Conservation (phyloP, 176 grass and related monocot genomes). For the Cenchrus purpureus region DNA sequence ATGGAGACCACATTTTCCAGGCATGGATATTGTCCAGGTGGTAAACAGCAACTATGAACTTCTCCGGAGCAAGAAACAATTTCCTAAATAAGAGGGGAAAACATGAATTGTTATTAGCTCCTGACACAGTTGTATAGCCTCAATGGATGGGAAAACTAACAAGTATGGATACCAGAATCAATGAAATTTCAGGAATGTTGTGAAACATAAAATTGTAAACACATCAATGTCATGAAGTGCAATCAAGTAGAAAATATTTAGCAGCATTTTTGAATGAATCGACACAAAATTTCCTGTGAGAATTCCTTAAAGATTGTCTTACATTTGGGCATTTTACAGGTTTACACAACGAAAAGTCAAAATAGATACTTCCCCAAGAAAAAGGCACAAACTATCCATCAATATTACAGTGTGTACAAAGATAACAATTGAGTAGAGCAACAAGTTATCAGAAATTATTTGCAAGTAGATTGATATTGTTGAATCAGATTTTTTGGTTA, state of each 20-base stretch:
- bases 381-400: background rate
- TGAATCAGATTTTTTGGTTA: background rate
- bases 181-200: too few species aligned
- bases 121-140: too few species aligned
- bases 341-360: background rate
- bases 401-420: background rate
- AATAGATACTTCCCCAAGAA: background rate
- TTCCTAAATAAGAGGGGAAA: constrained; percentile 46
- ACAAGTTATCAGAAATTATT: background rate
- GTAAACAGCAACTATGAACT: constrained; percentile 49
- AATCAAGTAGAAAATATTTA: background rate
- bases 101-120: constrained; percentile 13
- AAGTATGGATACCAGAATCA: too few species aligned
- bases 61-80: constrained; percentile 33
- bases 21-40: constrained; percentile 37
- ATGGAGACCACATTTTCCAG: constrained; percentile 57
- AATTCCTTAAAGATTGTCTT: background rate
- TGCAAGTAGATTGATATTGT: background rate
- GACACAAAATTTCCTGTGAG: background rate
- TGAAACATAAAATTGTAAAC: background rate
- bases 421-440: background rate
- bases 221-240: background rate
- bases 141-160: too few species aligned
- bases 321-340: background rate
- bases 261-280: background rate